phyloP scores from a whole-genome alignment of 2,329 filamentous ascomycete genomes.

The Macrophomina pseudophaseolina region DNA sequence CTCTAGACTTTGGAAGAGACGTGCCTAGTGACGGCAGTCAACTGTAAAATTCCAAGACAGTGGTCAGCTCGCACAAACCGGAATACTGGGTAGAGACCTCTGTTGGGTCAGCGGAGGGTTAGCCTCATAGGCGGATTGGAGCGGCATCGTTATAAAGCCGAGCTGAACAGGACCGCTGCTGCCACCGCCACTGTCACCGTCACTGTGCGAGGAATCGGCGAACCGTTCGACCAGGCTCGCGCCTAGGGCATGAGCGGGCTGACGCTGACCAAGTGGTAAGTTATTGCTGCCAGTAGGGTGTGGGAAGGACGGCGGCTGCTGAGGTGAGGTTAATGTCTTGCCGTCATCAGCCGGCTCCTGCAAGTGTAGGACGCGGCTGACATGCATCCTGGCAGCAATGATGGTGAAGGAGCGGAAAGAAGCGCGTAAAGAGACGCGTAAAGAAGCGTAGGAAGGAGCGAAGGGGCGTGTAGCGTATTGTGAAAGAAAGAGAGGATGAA shows the following conservation, averaged over 20 bases:
- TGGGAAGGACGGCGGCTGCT: not conserved
- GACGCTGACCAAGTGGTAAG: constrained; percentile 11
- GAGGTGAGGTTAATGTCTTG: not conserved
- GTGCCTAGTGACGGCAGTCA: not conserved
- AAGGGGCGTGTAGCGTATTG: not conserved
- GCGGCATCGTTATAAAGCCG: no score
- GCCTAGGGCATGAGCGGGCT: not conserved
- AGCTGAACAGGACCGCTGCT: no score
- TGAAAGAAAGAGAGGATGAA: not conserved
- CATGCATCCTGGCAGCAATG: not conserved
- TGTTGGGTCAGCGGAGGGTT: not conserved
- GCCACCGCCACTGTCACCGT: no score
- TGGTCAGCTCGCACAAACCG: not conserved
- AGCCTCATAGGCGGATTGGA: no score
- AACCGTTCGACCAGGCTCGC: no score
- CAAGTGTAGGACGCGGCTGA: not conserved
- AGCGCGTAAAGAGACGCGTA: not conserved
- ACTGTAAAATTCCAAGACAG: not conserved
- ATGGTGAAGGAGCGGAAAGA: not conserved
- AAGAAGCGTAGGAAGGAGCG: not conserved
- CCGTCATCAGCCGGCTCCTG: not conserved
- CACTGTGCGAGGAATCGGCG: no score
- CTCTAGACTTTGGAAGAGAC: constrained; percentile 29
- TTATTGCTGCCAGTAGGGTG: constrained; percentile 6
- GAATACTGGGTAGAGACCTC: not conserved